These are phyloP conservation scores for Candida mesenterica DNA, from an alignment of 1,139 yeast species.

Conservation along the genomic window DNA sequence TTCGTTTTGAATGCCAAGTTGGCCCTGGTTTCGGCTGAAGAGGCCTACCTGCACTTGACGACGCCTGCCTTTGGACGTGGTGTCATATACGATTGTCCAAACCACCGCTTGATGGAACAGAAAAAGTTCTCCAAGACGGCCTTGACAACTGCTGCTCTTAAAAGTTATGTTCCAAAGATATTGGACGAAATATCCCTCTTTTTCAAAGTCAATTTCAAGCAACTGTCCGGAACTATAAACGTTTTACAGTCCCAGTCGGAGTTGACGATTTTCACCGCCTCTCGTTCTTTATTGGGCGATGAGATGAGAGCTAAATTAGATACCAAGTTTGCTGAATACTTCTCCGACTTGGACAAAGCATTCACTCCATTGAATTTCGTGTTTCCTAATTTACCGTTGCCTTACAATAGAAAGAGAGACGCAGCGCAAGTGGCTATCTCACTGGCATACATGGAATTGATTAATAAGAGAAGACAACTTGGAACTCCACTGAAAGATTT, in stretches of 20 bases:
- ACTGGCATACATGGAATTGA: slow-evolving; percentile 73
- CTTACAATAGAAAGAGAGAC: slow-evolving; percentile 80
- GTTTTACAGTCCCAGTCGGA: slow-evolving; percentile 88
- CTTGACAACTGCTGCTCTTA: slow-evolving; percentile 79
- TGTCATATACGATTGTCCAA: slow-evolving; percentile 95
- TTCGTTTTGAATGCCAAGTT: slow-evolving; percentile 89
- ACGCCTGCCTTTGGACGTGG: slow-evolving; percentile 98
- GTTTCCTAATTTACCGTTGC: slow-evolving; percentile 88
- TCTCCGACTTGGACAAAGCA: slow-evolving; percentile 91
- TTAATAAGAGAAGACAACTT: slow-evolving; percentile 64
- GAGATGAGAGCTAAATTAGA: slow-evolving; percentile 84
- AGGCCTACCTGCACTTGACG: slow-evolving; percentile 88
- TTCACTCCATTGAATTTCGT: slow-evolving; percentile 94
- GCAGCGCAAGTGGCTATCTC: slow-evolving; percentile 81
- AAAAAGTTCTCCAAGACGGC: slow-evolving; percentile 94
- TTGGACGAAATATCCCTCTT: slow-evolving; percentile 70
- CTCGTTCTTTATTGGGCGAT: slow-evolving; percentile 84
- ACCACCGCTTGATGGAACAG: slow-evolving; percentile 91
- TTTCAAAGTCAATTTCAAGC: slow-evolving; percentile 34
- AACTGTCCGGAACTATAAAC: slow-evolving; percentile 54
- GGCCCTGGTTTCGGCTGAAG: slow-evolving; percentile 92
- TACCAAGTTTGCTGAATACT: slow-evolving; percentile 77
- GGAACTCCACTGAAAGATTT: slow-evolving; percentile 73
- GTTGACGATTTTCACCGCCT: slow-evolving; percentile 92
- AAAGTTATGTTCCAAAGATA: slow-evolving; percentile 81